Conservation (phyloP, 805 yeast species). For the Tetrapisispora arboricola region DNA sequence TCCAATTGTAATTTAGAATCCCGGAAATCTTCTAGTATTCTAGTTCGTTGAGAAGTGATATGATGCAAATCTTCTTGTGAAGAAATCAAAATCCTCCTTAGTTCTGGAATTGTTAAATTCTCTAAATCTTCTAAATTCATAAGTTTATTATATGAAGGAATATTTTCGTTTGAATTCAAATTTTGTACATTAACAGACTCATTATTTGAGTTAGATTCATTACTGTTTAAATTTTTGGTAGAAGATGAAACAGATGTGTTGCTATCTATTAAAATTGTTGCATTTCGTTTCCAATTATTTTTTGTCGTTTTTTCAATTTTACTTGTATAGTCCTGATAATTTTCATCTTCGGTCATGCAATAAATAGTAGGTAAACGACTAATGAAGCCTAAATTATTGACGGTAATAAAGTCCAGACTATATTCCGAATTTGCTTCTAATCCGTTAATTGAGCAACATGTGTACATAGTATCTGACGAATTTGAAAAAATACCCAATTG, state of each 20-base stretch:
- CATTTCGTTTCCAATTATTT: slow-evolving; percentile 4
- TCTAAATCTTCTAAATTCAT: slow-evolving; percentile 24
- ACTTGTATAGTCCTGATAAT: neutral
- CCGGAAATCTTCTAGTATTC: slow-evolving; percentile 21
- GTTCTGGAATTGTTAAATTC: slow-evolving; percentile 22
- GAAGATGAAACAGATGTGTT: neutral
- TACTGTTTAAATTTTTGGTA: neutral
- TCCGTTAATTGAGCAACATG: slow-evolving; percentile 25
- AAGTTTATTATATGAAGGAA: slow-evolving; percentile 21
- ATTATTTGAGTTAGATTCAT: neutral
- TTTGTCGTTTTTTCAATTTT: slow-evolving; percentile 1
- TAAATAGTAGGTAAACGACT: slow-evolving; percentile 25
- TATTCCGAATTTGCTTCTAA: slow-evolving; percentile 20
- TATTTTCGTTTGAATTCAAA: slow-evolving; percentile 3
- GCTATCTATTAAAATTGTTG: slow-evolving; percentile 1
- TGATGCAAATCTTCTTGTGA: slow-evolving; percentile 29
- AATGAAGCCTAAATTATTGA: slow-evolving; percentile 26
- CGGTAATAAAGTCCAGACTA: slow-evolving; percentile 27
- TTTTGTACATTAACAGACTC: neutral
- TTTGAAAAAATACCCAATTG: slow-evolving; percentile 26
- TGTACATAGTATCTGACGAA: slow-evolving; percentile 21
- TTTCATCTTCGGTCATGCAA: slow-evolving; percentile 19
- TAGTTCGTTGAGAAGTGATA: slow-evolving; percentile 21
- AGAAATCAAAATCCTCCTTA: slow-evolving; percentile 25
- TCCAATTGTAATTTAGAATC: slow-evolving; percentile 22